Conservation (phyloP, 2,329 filamentous ascomycete genomes). For the Talaromyces sp. region DNA sequence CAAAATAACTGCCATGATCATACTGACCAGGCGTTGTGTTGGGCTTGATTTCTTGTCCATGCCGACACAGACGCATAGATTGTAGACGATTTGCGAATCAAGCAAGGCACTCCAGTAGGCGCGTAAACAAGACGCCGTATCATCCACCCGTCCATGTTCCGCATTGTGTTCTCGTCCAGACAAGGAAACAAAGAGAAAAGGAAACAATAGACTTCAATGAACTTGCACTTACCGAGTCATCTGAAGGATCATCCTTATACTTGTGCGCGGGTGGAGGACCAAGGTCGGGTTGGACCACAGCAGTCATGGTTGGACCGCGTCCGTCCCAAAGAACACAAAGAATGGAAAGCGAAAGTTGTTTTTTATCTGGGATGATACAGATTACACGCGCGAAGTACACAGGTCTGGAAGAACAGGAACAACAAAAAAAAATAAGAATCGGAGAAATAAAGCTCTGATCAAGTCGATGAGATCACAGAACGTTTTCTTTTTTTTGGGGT, state of each 20-base stretch:
- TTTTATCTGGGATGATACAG: neutral
- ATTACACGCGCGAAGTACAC: slow-evolving; percentile 3
- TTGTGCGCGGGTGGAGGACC: slow-evolving; percentile 35
- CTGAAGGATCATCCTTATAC: slow-evolving; percentile 49
- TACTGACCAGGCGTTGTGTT: neutral
- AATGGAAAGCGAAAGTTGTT: neutral
- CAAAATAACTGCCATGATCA: neutral
- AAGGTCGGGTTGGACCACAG: slow-evolving; percentile 44
- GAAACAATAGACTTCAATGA: slow-evolving; percentile 20
- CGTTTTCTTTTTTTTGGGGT: neutral
- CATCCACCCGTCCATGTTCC: neutral
- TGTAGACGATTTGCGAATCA: neutral
- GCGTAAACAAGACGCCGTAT: neutral
- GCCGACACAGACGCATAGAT: neutral
- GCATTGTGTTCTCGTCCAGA: slow-evolving; percentile 18
- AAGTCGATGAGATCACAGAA: slow-evolving; percentile 14
- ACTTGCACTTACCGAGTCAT: slow-evolving; percentile 46
- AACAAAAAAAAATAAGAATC: neutral
- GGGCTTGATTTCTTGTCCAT: neutral
- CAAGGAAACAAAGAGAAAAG: slow-evolving; percentile 18
- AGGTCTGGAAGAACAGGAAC: neutral
- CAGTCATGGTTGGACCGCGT: slow-evolving; percentile 37
- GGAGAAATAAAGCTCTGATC: neutral
- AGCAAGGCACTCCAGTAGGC: slow-evolving; percentile 2
- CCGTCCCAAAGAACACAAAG: slow-evolving; percentile 20